Base-by-base conservation (phyloP, 495 filamentous ascomycete species). In the Podospora anserina region DNA sequence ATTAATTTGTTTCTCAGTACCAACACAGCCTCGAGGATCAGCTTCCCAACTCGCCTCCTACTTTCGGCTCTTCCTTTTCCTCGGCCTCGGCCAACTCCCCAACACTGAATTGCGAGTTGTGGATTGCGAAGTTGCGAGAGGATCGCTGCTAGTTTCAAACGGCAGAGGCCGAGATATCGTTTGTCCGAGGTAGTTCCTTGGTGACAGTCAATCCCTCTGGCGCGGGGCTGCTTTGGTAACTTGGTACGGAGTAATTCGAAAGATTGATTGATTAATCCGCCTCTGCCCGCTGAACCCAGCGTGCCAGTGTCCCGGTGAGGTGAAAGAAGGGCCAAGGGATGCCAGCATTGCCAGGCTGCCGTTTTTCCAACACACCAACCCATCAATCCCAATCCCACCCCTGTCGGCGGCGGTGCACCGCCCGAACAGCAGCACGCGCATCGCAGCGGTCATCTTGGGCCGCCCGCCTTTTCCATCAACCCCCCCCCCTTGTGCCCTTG, bases 341-440 rank as follows among this genome's bases (percentile, higher is more conserved):
- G 30, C 57, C 66, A 49, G 39, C 39, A 60, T 66, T 68, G 63
- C 73, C 74, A 77, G 75, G 75, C 73, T 75, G 72, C 75, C 67
- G 71, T 66, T 66, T 77, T 77, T 68, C 59, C 64, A 69, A 32
- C 68, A 49, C 70, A 70, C 69, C 72, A 71, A 70, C 72, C 70
- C 70, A 74, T 23, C 23, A 23, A 23, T 32, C 7, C 30, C 30
- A 32, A 71, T 66, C n/a, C 27, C 62, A 67, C 32, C 70, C 70
- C 69, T 71, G 61, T 68, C 69, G 44, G 71, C 69, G 71, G 71
- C 69, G 68, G 71, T 75, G 73, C 68, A 66, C 60, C 63, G 32
- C 30, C 69, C 64, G 60, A 64, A 66, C 34, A 5, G 26, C 56
- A 5, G 34, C 56, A 5, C 16, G 23, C 57, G 49, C 59, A 64